Conservation (phyloP, 768 basidiomycete genomes). For the Hemileccinum impolitum region DNA sequence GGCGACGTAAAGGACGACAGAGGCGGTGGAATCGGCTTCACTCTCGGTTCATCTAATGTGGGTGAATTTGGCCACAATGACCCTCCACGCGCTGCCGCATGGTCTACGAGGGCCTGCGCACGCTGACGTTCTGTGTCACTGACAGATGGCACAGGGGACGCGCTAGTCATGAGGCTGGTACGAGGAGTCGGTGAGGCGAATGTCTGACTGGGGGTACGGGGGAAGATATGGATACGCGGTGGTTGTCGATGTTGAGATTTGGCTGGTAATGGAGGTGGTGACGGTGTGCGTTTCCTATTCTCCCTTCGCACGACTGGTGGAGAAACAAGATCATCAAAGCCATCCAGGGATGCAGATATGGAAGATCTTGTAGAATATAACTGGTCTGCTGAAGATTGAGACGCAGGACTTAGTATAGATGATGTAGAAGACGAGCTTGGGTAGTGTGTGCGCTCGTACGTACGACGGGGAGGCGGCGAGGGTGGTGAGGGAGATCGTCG, state of each 20-base stretch:
- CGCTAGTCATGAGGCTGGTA: slow-evolving; percentile 12
- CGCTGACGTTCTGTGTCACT: slow-evolving; percentile 51
- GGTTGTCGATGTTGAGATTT: slow-evolving; percentile 23
- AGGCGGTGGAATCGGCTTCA: slow-evolving; percentile 27
- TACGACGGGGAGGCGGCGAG: slow-evolving; percentile 29
- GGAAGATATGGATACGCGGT: slow-evolving; percentile 9
- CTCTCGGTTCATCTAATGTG: slow-evolving; percentile 18
- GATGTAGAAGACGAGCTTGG: slow-evolving; percentile 26
- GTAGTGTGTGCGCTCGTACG: slow-evolving; percentile 21
- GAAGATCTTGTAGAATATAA: slow-evolving; percentile 20
- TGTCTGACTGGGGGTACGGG: slow-evolving; percentile 19
- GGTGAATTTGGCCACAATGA: slow-evolving; percentile 37
- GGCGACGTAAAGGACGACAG: slow-evolving; percentile 11
- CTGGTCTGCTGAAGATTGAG: slow-evolving; percentile 20
- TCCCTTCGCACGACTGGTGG: slow-evolving; percentile 15
- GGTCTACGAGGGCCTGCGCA: slow-evolving; percentile 54
- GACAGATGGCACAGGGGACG: slow-evolving; percentile 17
- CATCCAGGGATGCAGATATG: slow-evolving; percentile 35
- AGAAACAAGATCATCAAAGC: slow-evolving; percentile 48
- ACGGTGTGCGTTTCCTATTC: slow-evolving; percentile 37
- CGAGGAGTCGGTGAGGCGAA: slow-evolving; percentile 10
- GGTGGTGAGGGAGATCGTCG: slow-evolving; percentile 24
- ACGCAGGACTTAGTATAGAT: slow-evolving; percentile 21
- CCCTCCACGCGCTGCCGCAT: slow-evolving; percentile 47
- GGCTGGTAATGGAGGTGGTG: slow-evolving; percentile 43